A percentile compares a stretch with the other conserved stretches of the same genome.
These are phyloP conservation scores for Phalaenopsis equestris DNA, from an alignment of 106 monocot genomes.

Conservation along the genomic window DNA sequence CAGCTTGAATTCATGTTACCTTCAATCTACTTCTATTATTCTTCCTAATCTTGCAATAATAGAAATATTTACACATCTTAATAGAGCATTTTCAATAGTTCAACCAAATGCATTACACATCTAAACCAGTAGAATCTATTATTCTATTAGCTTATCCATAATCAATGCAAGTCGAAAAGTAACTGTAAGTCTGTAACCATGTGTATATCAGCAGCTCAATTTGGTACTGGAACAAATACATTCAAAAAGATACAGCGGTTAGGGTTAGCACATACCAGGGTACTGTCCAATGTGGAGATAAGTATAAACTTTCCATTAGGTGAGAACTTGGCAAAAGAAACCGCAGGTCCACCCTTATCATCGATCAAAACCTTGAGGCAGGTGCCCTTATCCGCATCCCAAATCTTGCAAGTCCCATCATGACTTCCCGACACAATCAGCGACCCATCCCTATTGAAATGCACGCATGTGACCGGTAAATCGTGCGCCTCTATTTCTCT, in stretches of 20 bases:
- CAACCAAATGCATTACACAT: too few relatives aligned
- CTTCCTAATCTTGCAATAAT: not conserved
- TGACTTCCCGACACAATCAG: constrained; percentile 80
- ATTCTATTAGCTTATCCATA: too few relatives aligned
- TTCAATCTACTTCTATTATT: not conserved
- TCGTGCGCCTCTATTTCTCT: constrained; percentile 51
- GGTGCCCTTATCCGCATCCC: constrained; percentile 59
- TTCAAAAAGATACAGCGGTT: not conserved
- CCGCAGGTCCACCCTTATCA: constrained; percentile 48
- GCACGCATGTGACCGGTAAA: constrained; percentile 68
- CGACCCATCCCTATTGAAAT: constrained; percentile 75
- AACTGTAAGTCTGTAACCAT: too few relatives aligned
- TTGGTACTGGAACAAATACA: not conserved
- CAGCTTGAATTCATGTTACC: not conserved
- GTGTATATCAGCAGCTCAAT: too few relatives aligned
- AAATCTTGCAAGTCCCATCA: constrained; percentile 87
- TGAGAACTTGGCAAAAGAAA: constrained; percentile 89
- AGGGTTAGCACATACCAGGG: constrained; percentile 35
- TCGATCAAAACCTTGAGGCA: constrained; percentile 79
- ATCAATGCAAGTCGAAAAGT: too few relatives aligned
- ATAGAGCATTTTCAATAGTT: too few relatives aligned
- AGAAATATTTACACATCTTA: not conserved
- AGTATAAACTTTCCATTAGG: constrained; percentile 97
- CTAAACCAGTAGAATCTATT: too few relatives aligned
- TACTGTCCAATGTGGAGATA: constrained; percentile 62